Conservation (phyloP, 768 basidiomycete species). For the Filobasidium floriforme region DNA sequence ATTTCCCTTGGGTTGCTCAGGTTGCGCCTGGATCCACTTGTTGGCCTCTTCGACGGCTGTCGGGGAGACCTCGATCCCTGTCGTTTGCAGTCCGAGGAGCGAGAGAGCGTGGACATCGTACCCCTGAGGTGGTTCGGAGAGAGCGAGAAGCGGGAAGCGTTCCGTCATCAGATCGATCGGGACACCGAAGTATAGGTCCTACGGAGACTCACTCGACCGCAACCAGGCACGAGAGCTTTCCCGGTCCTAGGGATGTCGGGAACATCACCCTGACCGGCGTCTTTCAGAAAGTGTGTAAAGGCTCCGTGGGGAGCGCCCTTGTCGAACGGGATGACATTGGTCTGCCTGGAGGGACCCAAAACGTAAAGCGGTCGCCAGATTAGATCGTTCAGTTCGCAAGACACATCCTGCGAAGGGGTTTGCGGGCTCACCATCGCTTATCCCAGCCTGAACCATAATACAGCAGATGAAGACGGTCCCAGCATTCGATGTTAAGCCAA, state of each 20-base stretch:
- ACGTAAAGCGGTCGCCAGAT: neutral
- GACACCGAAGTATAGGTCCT: neutral
- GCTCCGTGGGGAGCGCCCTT: conserved; percentile 7
- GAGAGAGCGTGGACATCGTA: conserved; percentile 38
- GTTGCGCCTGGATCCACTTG: conserved; percentile 22
- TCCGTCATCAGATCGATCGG: neutral
- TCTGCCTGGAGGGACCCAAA: conserved; percentile 1
- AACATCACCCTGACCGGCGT: conserved; percentile 8
- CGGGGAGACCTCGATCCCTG: conserved; percentile 29
- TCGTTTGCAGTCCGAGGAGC: conserved; percentile 27
- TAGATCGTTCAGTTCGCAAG: too few species aligned
- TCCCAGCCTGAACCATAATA: neutral
- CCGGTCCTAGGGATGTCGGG: conserved; percentile 15
- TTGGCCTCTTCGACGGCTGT: conserved; percentile 32
- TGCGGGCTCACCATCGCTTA: neutral
- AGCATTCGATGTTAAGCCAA: neutral
- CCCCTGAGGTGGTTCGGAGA: conserved; percentile 26
- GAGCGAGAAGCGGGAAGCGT: neutral
- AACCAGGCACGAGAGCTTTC: conserved; percentile 16
- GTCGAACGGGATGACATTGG: conserved; percentile 14
- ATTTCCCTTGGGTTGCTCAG: neutral
- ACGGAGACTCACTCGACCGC: conserved; percentile 10
- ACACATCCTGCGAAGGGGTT: too few species aligned
- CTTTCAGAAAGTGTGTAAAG: neutral
- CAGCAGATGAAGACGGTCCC: neutral